A percentile compares a stretch with the other conserved stretches of the same genome.
Evolutionary conservation across 441 rosid genomes (phyloP).

Genomic region (Daphne laureola): DNA sequence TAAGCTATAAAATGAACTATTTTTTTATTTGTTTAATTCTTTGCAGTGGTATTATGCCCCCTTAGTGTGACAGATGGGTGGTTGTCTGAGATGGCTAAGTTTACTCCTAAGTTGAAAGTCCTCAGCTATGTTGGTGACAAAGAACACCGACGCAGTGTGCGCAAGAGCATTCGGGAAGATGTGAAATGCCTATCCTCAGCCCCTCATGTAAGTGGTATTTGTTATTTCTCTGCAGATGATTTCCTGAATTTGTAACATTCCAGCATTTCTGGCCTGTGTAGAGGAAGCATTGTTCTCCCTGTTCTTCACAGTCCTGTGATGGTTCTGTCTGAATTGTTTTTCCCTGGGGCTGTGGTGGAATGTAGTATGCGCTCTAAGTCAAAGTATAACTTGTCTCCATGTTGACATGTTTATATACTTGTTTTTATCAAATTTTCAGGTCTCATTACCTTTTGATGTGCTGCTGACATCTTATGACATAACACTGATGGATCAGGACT

Average conservation of each 20-base stretch:
- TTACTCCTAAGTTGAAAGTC: slow-evolving; percentile 55
- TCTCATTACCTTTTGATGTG: slow-evolving; percentile 54
- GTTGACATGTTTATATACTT: neutral
- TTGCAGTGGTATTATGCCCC: slow-evolving; percentile 79
- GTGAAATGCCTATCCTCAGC: slow-evolving; percentile 26
- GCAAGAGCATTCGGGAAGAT: slow-evolving; percentile 38
- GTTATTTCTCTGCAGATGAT: no score
- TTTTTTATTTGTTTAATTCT: neutral
- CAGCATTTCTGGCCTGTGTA: no score
- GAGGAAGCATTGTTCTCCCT: no score
- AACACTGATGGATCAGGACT: slow-evolving; percentile 65
- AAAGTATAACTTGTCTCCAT: no score
- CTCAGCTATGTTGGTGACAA: slow-evolving; percentile 78
- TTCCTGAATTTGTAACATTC: no score
- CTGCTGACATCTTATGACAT: slow-evolving; percentile 79
- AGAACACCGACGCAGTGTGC: slow-evolving; percentile 44
- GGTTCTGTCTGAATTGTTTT: neutral
- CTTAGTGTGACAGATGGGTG: slow-evolving; percentile 86
- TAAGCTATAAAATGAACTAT: neutral
- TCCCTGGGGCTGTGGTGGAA: slow-evolving; percentile 1
- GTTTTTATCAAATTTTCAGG: slow-evolving; percentile 29
- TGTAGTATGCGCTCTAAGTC: neutral
- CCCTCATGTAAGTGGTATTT: slow-evolving; percentile 36
- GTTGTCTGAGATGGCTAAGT: slow-evolving; percentile 67
- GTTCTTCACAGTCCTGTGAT: neutral